A percentile compares a stretch with the other conserved stretches of the same genome.
phyloP scores from a whole-genome alignment of 2,329 filamentous ascomycete species.

The Trichoderma semiorbis region DNA sequence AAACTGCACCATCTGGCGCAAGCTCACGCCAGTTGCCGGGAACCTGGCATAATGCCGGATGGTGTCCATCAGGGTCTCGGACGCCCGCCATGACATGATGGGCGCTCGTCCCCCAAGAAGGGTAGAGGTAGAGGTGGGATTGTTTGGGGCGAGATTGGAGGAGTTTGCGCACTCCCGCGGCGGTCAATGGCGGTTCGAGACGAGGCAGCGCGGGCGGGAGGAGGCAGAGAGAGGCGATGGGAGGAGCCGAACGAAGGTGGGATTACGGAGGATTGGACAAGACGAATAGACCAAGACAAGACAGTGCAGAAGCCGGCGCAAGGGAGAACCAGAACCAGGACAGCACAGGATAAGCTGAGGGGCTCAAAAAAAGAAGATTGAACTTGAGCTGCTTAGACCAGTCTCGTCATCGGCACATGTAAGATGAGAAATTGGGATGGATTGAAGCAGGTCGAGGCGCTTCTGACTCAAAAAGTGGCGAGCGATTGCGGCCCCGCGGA shows the following conservation, averaged over 20 bases:
- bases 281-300: background rate
- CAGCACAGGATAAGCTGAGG: background rate
- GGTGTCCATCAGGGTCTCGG: conserved; percentile 88
- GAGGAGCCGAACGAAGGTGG: background rate
- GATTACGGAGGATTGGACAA: background rate
- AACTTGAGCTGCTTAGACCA: background rate
- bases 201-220: background rate
- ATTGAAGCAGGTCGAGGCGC: background rate
- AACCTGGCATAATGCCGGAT: conserved; percentile 97
- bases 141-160: background rate
- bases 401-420: background rate
- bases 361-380: background rate
- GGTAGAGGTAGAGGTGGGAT: background rate
- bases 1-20: conserved; percentile 99
- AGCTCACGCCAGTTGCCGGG: conserved; percentile 90
- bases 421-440: background rate
- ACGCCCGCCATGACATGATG: conserved; percentile 89
- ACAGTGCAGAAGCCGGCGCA: background rate
- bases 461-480: conserved; percentile 24
- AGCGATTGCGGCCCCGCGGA: conserved; percentile 23
- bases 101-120: conserved; percentile 18
- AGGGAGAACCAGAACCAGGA: background rate
- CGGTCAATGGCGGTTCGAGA: background rate
- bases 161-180: background rate
- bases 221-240: background rate